Base-by-base conservation (phyloP, 495 filamentous ascomycete genomes). In the Penicillium odoratum region DNA sequence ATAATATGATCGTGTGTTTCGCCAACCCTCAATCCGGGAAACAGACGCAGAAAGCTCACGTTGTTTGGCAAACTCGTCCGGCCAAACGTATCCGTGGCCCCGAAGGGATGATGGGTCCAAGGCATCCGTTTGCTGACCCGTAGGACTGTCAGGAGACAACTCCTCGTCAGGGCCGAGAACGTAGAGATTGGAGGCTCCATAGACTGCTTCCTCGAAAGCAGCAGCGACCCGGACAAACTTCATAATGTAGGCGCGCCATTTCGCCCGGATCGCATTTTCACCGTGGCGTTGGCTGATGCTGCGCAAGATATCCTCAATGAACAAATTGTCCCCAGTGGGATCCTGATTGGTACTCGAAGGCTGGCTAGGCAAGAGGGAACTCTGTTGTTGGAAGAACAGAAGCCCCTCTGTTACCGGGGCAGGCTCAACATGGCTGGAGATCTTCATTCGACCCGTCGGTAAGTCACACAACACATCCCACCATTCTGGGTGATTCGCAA, bases 381-480 rank as follows among this genome's bases (percentile, higher is more conserved):
- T 85, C 57, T 91, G 89, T 64, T 93, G 89, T 65, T 95, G 90
- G 71, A 96, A 97, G 67, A 89, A 92, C 6, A 86, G 63, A 6
- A 93, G 73, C 2, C 92, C 92, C 61, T 96, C 92, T 0, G 90
- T 96, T 18, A 91, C 70, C 1, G 86, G 83, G 1, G 89, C 89
- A 11, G 76, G 68, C 55, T 95, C 91, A 54, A 97, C 89, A 60
- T 83, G 83, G 66, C 76, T 86, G 64, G 88, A 95, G 66, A 99
- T 97, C 71, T 93, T 95, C 77, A 99, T 95, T 15, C 91, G 84
- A 30, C 94, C 94, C 3, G 87, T 92, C 4, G 91, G 88, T 30
- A 99, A 78, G 69, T 99, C 94, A 69, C 94, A 99, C 15, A 99
- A 81, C 7, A 99, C 71, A 72, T 99, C 94, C 94, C 94, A 99